These are phyloP conservation scores for Alternaria sp. DNA, from an alignment of 2,329 filamentous ascomycete genomes.

Conservation along the genomic window DNA sequence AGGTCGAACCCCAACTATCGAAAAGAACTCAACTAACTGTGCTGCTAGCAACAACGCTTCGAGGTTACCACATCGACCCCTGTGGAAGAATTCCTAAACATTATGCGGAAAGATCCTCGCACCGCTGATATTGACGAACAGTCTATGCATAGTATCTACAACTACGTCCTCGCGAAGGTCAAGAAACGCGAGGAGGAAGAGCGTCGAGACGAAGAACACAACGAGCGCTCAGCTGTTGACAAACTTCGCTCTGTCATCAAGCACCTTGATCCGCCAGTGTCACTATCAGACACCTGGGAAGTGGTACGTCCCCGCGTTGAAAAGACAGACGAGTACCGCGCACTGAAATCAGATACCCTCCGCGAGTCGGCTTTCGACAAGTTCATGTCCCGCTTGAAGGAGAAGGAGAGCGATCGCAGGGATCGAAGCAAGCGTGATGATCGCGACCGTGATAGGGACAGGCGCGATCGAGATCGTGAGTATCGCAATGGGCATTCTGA, in stretches of 20 bases:
- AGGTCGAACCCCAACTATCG: slow-evolving; percentile 50
- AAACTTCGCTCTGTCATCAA: slow-evolving; percentile 86
- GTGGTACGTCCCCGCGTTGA: slow-evolving; percentile 81
- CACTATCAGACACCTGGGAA: slow-evolving; percentile 83
- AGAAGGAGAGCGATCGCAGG: slow-evolving; percentile 78
- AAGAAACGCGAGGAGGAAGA: slow-evolving; percentile 84
- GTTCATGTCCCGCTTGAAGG: slow-evolving; percentile 85
- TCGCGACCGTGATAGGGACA: slow-evolving; percentile 57
- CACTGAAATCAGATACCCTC: slow-evolving; percentile 81
- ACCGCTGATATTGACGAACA: slow-evolving; percentile 87
- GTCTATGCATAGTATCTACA: slow-evolving; percentile 80
- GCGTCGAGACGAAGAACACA: slow-evolving; percentile 79
- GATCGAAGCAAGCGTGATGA: slow-evolving; percentile 50
- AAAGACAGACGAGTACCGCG: slow-evolving; percentile 83
- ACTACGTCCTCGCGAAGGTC: slow-evolving; percentile 87
- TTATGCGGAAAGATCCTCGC: slow-evolving; percentile 85
- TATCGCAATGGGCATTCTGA: slow-evolving; percentile 53
- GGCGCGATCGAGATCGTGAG: slow-evolving; percentile 52
- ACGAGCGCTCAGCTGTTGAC: slow-evolving; percentile 85
- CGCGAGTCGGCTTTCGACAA: slow-evolving; percentile 90
- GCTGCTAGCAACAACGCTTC: slow-evolving; percentile 80
- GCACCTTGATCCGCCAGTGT: slow-evolving; percentile 84
- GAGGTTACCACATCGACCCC: slow-evolving; percentile 87
- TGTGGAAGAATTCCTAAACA: slow-evolving; percentile 83
- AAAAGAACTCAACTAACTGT: slow-evolving; percentile 16